These are phyloP conservation scores for Debaryomycetaceae sp. DNA, from an alignment of 1,139 yeast species.

Conservation along the genomic window DNA sequence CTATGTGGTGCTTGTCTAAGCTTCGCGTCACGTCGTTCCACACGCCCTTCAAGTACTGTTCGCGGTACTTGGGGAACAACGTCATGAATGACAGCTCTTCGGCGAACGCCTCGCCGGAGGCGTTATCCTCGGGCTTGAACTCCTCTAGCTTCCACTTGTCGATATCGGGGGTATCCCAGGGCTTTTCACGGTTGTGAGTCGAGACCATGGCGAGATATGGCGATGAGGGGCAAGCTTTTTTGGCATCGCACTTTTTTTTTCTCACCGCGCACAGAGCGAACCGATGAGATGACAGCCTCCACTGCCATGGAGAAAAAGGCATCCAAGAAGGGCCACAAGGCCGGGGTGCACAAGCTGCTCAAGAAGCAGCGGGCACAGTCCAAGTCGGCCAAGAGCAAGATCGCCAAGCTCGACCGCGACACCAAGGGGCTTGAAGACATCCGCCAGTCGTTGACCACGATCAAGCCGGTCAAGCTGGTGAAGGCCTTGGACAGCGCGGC, in stretches of 20 bases:
- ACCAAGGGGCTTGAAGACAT: constrained; percentile 35
- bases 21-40: constrained; percentile 93
- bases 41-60: constrained; percentile 77
- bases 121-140: constrained; percentile 85
- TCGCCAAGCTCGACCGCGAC: constrained; percentile 41
- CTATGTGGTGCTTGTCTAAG: constrained; percentile 66
- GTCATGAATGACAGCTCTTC: constrained; percentile 96
- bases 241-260: too few relatives aligned
- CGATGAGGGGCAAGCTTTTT: background rate
- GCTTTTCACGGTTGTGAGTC: constrained; percentile 89
- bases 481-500: constrained; percentile 30
- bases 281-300: background rate
- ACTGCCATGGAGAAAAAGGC: constrained; percentile 1
- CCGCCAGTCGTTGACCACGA: constrained; percentile 17
- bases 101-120: constrained; percentile 78
- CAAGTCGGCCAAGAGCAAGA: constrained; percentile 35
- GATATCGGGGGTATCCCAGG: constrained; percentile 96
- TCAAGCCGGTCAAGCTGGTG: constrained; percentile 13
- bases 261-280: too few relatives aligned
- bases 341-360: constrained; percentile 13
- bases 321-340: constrained; percentile 8
- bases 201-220: constrained; percentile 92
- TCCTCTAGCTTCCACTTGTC: constrained; percentile 93
- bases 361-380: constrained; percentile 18
- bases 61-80: constrained; percentile 94